Evolutionary conservation across 1,284 basidiomycete genomes (phyloP), one percentile per base, ranked within the genome.

Genomic region (Ceratobasidium papillatum): DNA sequence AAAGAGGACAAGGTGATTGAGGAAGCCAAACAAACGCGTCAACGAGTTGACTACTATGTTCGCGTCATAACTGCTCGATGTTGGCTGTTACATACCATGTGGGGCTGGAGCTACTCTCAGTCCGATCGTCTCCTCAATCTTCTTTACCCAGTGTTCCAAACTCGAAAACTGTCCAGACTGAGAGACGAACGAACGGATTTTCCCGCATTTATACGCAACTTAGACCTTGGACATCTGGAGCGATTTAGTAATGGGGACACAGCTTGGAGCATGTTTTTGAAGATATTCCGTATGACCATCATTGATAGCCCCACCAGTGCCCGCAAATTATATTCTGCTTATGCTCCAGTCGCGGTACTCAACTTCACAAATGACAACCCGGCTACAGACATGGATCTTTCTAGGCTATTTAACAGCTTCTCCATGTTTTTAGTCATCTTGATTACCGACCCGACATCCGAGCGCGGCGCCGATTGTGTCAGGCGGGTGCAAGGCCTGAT

Each of bases 381-480:
- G 3, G 89, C 90, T 0, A 85, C 85, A 0, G 78, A 81, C 2
- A 84, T 87, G 38, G 89, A 94, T 68, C 85, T 94, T 1, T 93
- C 94, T 0, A 91, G 91, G 85, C 85, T 98, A 12, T 91, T 93
- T 82, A 98, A 99, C 81, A 91, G 96, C 32, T 91, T 95, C 79
- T 89, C 89, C 54, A 89, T 92, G 17, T 86, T 94, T 78, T 89
- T 93, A 22, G 86, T 94, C n/a, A 90, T 90, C 5, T 87, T 94
- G 63, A 88, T 91, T 78, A 87, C 97, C 47, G 90, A 92, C 61
- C 88, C 91, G 0, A 83, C 85, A 0, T 80, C 84, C 2, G 68
- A 72, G 32, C 68, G 68, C 14, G 68, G 52, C 30, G 45, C 38
- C 62, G 66, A 71, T 47, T 77, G 56, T 38, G 73, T 38, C 74